Conservation (phyloP, 164 flowering plant genomes). For the Stephania cephalantha region DNA sequence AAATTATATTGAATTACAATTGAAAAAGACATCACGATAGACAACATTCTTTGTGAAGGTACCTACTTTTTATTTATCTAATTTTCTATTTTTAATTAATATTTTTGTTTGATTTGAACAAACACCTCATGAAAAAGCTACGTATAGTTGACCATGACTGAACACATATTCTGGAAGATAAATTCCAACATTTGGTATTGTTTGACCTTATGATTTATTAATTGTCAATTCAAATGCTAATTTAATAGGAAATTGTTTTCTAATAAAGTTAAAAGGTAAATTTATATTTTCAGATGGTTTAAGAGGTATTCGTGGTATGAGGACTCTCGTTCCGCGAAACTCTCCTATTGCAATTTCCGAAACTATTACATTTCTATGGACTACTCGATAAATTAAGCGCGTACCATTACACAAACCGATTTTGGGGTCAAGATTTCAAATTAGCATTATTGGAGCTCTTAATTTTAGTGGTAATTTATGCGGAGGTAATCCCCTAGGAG, state of each 20-base stretch:
- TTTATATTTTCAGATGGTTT: background rate
- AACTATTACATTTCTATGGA: background rate
- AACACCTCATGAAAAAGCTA: background rate
- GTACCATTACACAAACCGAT: background rate
- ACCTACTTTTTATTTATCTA: background rate
- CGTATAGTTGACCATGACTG: background rate
- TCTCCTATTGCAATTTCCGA: background rate
- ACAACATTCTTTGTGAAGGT: background rate
- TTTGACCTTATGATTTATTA: background rate
- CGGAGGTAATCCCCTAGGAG: background rate
- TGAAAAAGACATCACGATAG: background rate
- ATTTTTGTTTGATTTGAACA: background rate
- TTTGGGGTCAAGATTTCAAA: constrained; percentile 1
- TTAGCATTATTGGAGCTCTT: background rate
- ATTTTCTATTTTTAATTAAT: too few species aligned
- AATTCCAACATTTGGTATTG: background rate
- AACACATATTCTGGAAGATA: background rate
- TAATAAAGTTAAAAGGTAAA: background rate
- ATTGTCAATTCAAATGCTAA: background rate
- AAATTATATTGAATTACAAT: background rate
- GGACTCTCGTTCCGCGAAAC: background rate
- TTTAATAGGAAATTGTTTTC: background rate
- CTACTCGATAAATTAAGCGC: background rate
- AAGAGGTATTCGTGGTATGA: background rate
- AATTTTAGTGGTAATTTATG: background rate